Evolutionary conservation across 257 asterid species (phyloP).

Genomic region (Fraxinus quadrangulata): DNA sequence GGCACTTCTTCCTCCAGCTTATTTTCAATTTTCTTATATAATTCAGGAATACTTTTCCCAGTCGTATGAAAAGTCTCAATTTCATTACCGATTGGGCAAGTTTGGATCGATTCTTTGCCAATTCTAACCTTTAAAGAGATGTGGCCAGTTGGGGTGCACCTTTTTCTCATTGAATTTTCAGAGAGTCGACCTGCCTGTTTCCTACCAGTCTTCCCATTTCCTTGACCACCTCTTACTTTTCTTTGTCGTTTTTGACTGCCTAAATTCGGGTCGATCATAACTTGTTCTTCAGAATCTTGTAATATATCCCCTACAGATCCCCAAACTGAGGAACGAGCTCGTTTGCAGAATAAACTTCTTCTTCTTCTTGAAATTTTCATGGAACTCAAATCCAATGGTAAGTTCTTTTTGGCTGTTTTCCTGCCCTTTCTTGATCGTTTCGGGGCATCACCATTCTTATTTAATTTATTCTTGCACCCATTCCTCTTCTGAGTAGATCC

Average conservation of each 20-base stretch:
- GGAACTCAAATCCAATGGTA: slow-evolving; percentile 44
- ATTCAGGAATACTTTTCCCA: slow-evolving; percentile 26
- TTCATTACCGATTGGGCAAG: slow-evolving; percentile 36
- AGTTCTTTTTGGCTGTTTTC: slow-evolving; percentile 34
- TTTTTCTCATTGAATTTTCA: slow-evolving; percentile 36
- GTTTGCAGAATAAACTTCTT: slow-evolving; percentile 56
- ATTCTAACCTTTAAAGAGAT: slow-evolving; percentile 72
- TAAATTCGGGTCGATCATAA: slow-evolving; percentile 24
- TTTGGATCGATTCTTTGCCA: slow-evolving; percentile 42
- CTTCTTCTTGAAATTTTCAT: slow-evolving; percentile 56
- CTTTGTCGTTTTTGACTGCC: slow-evolving; percentile 38
- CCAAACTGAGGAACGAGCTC: slow-evolving; percentile 63
- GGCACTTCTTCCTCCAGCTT: slow-evolving; percentile 40
- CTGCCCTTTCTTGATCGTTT: slow-evolving; percentile 39
- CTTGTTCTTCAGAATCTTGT: slow-evolving; percentile 38
- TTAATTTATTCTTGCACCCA: slow-evolving; percentile 26
- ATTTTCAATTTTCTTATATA: slow-evolving; percentile 25
- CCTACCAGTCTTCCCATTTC: slow-evolving; percentile 40
- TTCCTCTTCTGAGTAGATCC: slow-evolving; percentile 38
- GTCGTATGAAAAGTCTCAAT: slow-evolving; percentile 27
- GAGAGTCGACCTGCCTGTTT: slow-evolving; percentile 34
- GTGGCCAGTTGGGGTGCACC: slow-evolving; percentile 45
- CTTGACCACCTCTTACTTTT: slow-evolving; percentile 38
- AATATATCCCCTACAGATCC: slow-evolving; percentile 44
- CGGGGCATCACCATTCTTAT: slow-evolving; percentile 32